These are phyloP conservation scores for Opeltia flavorubescens DNA, from an alignment of 495 filamentous ascomycete species.

Conservation along the genomic window DNA sequence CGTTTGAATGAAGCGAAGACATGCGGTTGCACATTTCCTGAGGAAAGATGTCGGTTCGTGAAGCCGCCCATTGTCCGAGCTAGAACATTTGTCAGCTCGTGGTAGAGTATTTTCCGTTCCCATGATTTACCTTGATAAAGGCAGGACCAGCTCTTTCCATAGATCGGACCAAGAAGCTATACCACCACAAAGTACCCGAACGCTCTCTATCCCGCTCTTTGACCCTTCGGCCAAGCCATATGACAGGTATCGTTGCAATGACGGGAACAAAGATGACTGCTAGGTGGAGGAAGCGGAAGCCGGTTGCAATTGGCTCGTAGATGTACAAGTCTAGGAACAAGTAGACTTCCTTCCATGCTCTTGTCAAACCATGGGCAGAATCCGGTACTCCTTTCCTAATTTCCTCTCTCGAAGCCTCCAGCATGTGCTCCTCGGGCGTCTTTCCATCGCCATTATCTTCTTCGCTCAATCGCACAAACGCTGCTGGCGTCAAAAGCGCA, in stretches of 20 bases:
- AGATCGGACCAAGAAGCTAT: conserved; percentile 66
- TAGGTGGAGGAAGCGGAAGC: conserved; percentile 70
- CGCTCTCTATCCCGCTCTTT: conserved; percentile 53
- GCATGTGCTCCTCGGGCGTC: conserved; percentile 73
- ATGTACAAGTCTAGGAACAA: conserved; percentile 57
- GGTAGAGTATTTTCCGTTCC: background rate
- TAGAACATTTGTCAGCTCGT: conserved; percentile 22
- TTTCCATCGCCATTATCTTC: conserved; percentile 45
- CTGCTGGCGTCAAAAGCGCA: conserved; percentile 41
- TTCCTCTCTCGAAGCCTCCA: conserved; percentile 64
- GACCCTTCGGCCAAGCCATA: conserved; percentile 59
- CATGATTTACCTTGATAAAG: conserved; percentile 81
- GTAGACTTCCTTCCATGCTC: conserved; percentile 37
- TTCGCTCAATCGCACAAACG: conserved; percentile 62
- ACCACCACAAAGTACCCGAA: conserved; percentile 87
- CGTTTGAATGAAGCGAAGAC: conserved; percentile 90
- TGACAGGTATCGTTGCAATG: conserved; percentile 58
- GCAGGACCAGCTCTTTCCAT: conserved; percentile 95
- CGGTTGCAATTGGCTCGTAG: conserved; percentile 78
- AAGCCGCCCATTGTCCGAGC: conserved; percentile 99
- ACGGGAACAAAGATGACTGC: conserved; percentile 85
- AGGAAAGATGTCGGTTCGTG: conserved; percentile 95
- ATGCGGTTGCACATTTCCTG: conserved; percentile 80
- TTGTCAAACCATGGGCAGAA: conserved; percentile 39
- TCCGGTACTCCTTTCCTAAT: conserved; percentile 51